These are phyloP conservation scores for Entoloma clypeatum DNA, from an alignment of 1,284 basidiomycete species.

Conservation along the genomic window DNA sequence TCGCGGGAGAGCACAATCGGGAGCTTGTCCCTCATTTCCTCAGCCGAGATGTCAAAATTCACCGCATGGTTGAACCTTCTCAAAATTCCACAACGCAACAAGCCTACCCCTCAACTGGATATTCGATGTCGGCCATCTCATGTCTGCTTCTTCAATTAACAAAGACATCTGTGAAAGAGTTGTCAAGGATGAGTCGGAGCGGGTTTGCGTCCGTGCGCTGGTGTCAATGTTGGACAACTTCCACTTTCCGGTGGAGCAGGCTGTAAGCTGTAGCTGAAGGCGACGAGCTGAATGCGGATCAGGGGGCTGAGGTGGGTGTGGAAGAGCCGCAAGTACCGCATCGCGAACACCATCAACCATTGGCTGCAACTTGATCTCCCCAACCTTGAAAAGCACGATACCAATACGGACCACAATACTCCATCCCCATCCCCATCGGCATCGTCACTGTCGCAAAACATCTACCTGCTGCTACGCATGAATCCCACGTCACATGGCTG, in stretches of 20 bases:
- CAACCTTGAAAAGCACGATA: constrained; percentile 76
- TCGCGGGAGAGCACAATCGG: constrained; percentile 82
- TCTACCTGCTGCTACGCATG: constrained; percentile 67
- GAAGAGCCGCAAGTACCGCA: constrained; percentile 26
- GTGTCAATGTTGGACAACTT: constrained; percentile 90
- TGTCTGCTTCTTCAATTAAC: constrained; percentile 55
- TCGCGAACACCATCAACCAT: constrained; percentile 76
- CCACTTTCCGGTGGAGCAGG: constrained; percentile 80
- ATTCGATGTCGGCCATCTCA: constrained; percentile 82
- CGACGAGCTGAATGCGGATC: constrained; percentile 26
- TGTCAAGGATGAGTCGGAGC: constrained; percentile 73
- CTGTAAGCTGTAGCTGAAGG: constrained; percentile 30
- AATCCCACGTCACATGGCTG: constrained; percentile 74
- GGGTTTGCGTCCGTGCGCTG: constrained; percentile 82
- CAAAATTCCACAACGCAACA: constrained; percentile 90
- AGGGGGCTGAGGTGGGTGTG: constrained; percentile 28
- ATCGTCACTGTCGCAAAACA: constrained; percentile 83
- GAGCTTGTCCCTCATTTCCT: constrained; percentile 80
- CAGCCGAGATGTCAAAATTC: constrained; percentile 48
- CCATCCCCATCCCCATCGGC: constrained; percentile 86
- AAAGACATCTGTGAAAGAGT: constrained; percentile 50
- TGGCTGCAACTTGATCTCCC: constrained; percentile 77
- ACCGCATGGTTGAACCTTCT: constrained; percentile 81
- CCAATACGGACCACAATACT: constrained; percentile 77
- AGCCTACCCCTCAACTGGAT: constrained; percentile 75